Conservation (phyloP, 371 early-diverging fungal genomes). For the Haplosporangium sp. region DNA sequence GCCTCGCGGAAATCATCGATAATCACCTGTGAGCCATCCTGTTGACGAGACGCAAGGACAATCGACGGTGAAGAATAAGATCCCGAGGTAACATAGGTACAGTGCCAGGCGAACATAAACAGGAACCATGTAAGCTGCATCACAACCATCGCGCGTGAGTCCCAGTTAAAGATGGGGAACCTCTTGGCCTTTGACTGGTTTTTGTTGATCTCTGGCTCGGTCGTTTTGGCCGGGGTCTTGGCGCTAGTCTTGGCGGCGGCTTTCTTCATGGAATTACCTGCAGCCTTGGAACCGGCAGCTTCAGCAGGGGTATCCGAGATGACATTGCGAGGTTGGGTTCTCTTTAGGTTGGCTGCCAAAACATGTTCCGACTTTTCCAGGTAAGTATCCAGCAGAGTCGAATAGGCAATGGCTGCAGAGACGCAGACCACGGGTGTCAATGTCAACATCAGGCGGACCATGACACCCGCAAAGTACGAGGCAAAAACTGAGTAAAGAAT, state of each 20-base stretch:
- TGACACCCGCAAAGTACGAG: conserved; percentile 99
- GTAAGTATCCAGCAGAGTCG: conserved; percentile 86
- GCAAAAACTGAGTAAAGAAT: conserved; percentile 95
- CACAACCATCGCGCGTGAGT: conserved; percentile 62
- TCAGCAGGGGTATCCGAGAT: conserved; percentile 8
- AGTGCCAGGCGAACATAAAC: conserved; percentile 93
- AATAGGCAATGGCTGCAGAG: conserved; percentile 90
- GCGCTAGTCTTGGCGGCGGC: conserved; percentile 43
- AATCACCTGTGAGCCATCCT: conserved; percentile 91
- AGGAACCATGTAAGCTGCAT: conserved; percentile 72
- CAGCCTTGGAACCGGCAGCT: conserved; percentile 25
- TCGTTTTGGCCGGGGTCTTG: conserved; percentile 38
- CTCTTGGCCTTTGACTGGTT: conserved; percentile 15
- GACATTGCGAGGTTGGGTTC: background rate
- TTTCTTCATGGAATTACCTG: conserved; percentile 14
- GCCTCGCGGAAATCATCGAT: conserved; percentile 99
- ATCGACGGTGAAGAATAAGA: conserved; percentile 99
- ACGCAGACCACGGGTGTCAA: conserved; percentile 98
- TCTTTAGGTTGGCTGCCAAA: conserved; percentile 15
- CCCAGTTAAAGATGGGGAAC: conserved; percentile 56
- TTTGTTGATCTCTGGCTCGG: conserved; percentile 16
- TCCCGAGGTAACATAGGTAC: conserved; percentile 97
- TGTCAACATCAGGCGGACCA: conserved; percentile 98
- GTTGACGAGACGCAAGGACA: conserved; percentile 88
- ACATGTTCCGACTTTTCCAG: conserved; percentile 58